These are phyloP conservation scores for Sugiyamaella xylanicola DNA, from an alignment of 1,139 yeast genomes.

Conservation along the genomic window DNA sequence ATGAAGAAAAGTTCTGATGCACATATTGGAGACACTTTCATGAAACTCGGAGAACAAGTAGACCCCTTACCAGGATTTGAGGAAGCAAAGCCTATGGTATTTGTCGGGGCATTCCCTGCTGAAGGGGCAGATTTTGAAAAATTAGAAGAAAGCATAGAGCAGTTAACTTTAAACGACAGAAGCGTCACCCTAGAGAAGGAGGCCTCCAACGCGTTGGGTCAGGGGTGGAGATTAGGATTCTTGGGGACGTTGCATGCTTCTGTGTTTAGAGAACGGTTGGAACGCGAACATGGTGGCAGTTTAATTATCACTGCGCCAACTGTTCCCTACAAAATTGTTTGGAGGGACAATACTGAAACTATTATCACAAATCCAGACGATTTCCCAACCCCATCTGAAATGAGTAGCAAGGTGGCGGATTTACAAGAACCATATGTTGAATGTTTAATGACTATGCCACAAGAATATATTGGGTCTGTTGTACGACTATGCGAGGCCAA, in stretches of 20 bases:
- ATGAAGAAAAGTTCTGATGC: slow-evolving; percentile 89
- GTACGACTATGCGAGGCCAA: slow-evolving; percentile 82
- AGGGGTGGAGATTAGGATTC: slow-evolving; percentile 97
- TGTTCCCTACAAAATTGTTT: slow-evolving; percentile 81
- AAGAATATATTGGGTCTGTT: slow-evolving; percentile 83
- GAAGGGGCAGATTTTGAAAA: slow-evolving; percentile 89
- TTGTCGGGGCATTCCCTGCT: slow-evolving; percentile 97
- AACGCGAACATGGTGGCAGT: slow-evolving; percentile 91
- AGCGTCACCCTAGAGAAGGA: slow-evolving; percentile 88
- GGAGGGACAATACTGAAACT: slow-evolving; percentile 60
- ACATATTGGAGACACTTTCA: slow-evolving; percentile 86
- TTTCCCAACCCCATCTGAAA: slow-evolving; percentile 63
- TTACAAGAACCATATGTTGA: slow-evolving; percentile 89
- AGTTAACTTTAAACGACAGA: slow-evolving; percentile 85
- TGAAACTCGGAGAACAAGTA: slow-evolving; percentile 65
- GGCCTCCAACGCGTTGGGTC: slow-evolving; percentile 91
- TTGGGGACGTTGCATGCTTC: slow-evolving; percentile 94
- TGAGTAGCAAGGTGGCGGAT: slow-evolving; percentile 51
- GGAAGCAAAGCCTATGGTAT: slow-evolving; percentile 97
- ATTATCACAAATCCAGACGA: slow-evolving; percentile 88
- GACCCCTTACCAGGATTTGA: slow-evolving; percentile 92
- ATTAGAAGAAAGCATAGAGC: slow-evolving; percentile 86
- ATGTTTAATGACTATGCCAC: slow-evolving; percentile 88
- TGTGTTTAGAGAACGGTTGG: slow-evolving; percentile 87
- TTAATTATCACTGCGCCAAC: slow-evolving; percentile 94